These are phyloP conservation scores for Fomitopsis serialis DNA, from an alignment of 768 basidiomycete genomes.

Conservation along the genomic window DNA sequence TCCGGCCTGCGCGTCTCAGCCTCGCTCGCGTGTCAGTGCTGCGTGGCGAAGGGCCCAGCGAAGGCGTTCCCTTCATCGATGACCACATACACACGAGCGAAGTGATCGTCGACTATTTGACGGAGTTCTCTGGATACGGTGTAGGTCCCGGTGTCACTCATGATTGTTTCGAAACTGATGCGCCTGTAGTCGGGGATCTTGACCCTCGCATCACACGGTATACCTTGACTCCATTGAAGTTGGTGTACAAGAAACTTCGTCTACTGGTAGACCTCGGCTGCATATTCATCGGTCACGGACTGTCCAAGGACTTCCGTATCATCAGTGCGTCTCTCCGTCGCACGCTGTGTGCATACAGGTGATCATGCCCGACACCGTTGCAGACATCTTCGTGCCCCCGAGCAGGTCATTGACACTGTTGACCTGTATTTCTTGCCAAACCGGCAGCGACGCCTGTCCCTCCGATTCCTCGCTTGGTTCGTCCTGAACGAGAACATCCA, in stretches of 20 bases:
- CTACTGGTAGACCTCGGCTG: conserved; percentile 91
- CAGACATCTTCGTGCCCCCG: conserved; percentile 96
- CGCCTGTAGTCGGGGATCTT: conserved; percentile 75
- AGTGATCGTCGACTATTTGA: conserved; percentile 91
- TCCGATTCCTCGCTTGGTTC: conserved; percentile 93
- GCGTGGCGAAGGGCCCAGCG: conserved; percentile 74
- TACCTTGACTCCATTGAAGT: conserved; percentile 90
- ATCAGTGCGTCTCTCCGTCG: conserved; percentile 93
- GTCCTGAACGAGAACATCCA: conserved; percentile 91
- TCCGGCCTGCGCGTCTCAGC: conserved; percentile 87
- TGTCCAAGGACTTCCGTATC: conserved; percentile 96
- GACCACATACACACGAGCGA: conserved; percentile 98
- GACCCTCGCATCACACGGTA: conserved; percentile 79
- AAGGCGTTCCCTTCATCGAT: conserved; percentile 91
- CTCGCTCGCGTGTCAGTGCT: conserved; percentile 93
- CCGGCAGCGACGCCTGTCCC: conserved; percentile 82
- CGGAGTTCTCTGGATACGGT: conserved; percentile 96
- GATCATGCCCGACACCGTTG: background rate
- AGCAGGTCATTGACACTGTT: conserved; percentile 95
- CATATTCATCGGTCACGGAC: conserved; percentile 94
- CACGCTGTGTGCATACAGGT: too few species aligned
- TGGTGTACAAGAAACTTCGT: conserved; percentile 98
- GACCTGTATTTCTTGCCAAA: conserved; percentile 86
- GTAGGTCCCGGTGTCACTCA: conserved; percentile 41
- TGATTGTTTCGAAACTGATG: background rate